Evolutionary conservation across 768 basidiomycete species (phyloP), one percentile per base, ranked within the genome.

Genomic region (Lepiota venenata): DNA sequence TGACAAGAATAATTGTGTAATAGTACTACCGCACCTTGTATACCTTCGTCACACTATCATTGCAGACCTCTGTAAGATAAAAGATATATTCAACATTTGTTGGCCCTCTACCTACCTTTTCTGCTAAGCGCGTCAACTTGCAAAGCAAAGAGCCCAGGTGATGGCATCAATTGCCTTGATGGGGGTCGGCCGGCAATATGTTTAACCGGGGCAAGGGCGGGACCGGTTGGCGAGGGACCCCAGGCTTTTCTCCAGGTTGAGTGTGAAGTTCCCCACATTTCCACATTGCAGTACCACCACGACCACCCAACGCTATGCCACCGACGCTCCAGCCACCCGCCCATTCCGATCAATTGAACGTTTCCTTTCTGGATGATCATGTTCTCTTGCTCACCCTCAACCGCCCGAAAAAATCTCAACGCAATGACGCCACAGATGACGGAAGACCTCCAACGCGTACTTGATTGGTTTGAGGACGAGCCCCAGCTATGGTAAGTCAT

Each of bases 381-480:
- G 68, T 76, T 9, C 59, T 76, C 21, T 66, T 74, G 36, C 63
- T 77, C 46, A 71, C 70, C 1, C 63, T 77, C 55, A 93, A 93
- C 69, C 77, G 90, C 6, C 89, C 90, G 0, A 73, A 75, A n/a
- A 50, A 66, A 76, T 5, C 78, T 90, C 64, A 93, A 94, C 62
- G 88, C 92, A 1, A 80, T 93, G 75, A 82, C 82, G 0, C 78
- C 80, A 6, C 71, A 67, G 5, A 82, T 91, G 76, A 61, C 71
- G 14, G 58, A 65, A 1, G 85, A 85, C 65, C 64, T 91, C 22
- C 67, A 74, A 36, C 57, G 47, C 1, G 62, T 86, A 4, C 65
- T 91, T 27, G 73, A 81, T 56, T 91, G 88, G 88, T 91, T 91
- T 61, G 87, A 91, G 58, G 69, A 77, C 1, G 87, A 91, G 50